Percentiles rank a stretch among this genome's conserved stretches.
Conservation (phyloP, 805 yeast species). For the Ogataea pini region DNA sequence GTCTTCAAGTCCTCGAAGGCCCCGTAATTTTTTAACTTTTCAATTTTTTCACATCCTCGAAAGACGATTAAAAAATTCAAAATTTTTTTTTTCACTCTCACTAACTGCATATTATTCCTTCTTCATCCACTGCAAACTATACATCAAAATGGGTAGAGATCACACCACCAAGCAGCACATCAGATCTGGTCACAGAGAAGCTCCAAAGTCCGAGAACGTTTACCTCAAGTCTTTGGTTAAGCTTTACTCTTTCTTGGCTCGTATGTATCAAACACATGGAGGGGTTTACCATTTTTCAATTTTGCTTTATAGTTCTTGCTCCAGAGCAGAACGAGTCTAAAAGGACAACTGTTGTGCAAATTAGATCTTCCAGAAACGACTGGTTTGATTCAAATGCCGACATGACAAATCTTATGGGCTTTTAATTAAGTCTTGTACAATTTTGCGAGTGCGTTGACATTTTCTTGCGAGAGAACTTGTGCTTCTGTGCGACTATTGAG, state of each 20-base stretch:
- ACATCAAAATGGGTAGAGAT: constrained; percentile 87
- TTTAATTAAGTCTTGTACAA: background rate
- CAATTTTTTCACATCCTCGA: constrained; percentile 3
- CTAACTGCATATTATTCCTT: background rate
- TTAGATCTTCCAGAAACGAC: constrained; percentile 3
- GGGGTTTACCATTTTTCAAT: constrained; percentile 19
- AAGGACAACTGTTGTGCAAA: background rate
- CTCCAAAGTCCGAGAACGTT: constrained; percentile 99
- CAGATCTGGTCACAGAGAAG: constrained; percentile 94
- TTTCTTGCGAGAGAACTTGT: background rate
- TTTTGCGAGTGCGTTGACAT: constrained; percentile 36
- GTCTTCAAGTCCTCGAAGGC: background rate
- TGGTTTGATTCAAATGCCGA: background rate
- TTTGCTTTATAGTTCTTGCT: constrained; percentile 22
- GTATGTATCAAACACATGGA: constrained; percentile 59
- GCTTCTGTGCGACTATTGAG: constrained; percentile 46
- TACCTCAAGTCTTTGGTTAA: constrained; percentile 97
- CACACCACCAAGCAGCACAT: constrained; percentile 95
- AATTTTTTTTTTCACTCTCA: background rate
- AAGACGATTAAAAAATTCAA: background rate
- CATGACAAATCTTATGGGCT: constrained; percentile 3
- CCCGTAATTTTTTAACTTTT: background rate
- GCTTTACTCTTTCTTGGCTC: constrained; percentile 98
- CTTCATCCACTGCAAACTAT: constrained; percentile 4
- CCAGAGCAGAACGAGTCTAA: constrained; percentile 4